Evolutionary conservation across 1,284 basidiomycete genomes (phyloP).

Genomic region (Anthracocystis setariae): DNA sequence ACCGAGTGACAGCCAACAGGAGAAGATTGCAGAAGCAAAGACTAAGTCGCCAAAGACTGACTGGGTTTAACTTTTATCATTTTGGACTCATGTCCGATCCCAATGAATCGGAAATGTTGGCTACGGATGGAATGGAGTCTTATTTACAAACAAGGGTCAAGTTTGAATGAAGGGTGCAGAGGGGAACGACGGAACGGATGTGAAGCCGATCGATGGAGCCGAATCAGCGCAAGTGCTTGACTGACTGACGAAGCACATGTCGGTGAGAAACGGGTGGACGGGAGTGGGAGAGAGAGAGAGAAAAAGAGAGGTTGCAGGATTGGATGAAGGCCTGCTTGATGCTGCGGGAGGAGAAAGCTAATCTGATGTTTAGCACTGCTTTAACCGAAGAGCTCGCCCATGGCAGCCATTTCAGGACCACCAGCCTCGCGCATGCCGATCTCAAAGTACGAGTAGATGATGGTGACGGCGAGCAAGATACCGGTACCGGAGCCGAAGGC

Average conservation of each 20-base stretch:
- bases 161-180: background rate
- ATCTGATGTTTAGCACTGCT: background rate
- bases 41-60: no score
- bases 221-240: no score
- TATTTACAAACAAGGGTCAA: background rate
- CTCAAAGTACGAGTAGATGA: constrained; percentile 80
- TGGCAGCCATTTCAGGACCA: constrained; percentile 69
- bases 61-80: background rate
- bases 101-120: background rate
- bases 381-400: constrained; percentile 69
- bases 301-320: constrained; percentile 2
- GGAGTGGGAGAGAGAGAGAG: no score
- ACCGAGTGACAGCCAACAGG: no score
- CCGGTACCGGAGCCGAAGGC: constrained; percentile 96
- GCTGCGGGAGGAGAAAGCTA: constrained; percentile 7
- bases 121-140: background rate
- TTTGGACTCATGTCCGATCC: background rate
- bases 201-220: background rate
- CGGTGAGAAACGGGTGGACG: no score
- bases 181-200: background rate
- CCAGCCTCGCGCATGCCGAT: constrained; percentile 71
- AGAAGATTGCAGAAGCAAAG: no score
- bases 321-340: constrained; percentile 2
- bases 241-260: no score
- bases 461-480: constrained; percentile 96